Evolutionary conservation across 1,284 basidiomycete species (phyloP).

Genomic region (Trichosporon coremiiforme): DNA sequence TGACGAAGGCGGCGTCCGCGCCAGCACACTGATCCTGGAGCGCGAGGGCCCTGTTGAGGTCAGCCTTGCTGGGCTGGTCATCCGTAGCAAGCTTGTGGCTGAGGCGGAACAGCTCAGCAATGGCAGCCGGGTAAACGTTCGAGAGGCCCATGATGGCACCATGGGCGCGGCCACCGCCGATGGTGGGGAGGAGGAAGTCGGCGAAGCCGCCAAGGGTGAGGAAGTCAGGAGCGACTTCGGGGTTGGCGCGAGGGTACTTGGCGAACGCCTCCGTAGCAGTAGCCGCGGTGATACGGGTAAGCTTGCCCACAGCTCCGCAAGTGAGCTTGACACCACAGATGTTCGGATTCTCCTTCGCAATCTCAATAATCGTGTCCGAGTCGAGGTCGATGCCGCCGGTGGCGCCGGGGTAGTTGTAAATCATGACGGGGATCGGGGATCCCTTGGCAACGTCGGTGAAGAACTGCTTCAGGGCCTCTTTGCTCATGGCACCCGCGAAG

Average conservation of each 20-base stretch:
- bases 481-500: conserved; percentile 72
- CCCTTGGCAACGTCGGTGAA: conserved; percentile 74
- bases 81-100: conserved; percentile 60
- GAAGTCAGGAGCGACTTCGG: conserved; percentile 59
- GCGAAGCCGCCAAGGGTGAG: conserved; percentile 75
- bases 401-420: conserved; percentile 88
- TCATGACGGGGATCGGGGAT: conserved; percentile 80
- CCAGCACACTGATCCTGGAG: conserved; percentile 77
- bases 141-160: conserved; percentile 81
- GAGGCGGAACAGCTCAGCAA: conserved; percentile 67
- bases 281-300: conserved; percentile 74
- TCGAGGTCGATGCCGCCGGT: conserved; percentile 82
- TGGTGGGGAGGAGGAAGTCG: conserved; percentile 75
- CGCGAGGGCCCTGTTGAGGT: conserved; percentile 69
- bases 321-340: conserved; percentile 82
- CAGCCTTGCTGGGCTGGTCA: conserved; percentile 59
- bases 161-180: conserved; percentile 62
- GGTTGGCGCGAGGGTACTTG: conserved; percentile 67
- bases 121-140: conserved; percentile 70
- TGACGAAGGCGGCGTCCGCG: conserved; percentile 77
- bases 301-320: conserved; percentile 86
- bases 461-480: conserved; percentile 72
- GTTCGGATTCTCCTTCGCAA: conserved; percentile 63
- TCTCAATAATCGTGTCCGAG: conserved; percentile 79
- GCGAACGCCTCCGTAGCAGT: conserved; percentile 66